Evolutionary conservation across 768 basidiomycete species (phyloP), one percentile per base, ranked within the genome.

Genomic region (Podaxis mareebaensis): DNA sequence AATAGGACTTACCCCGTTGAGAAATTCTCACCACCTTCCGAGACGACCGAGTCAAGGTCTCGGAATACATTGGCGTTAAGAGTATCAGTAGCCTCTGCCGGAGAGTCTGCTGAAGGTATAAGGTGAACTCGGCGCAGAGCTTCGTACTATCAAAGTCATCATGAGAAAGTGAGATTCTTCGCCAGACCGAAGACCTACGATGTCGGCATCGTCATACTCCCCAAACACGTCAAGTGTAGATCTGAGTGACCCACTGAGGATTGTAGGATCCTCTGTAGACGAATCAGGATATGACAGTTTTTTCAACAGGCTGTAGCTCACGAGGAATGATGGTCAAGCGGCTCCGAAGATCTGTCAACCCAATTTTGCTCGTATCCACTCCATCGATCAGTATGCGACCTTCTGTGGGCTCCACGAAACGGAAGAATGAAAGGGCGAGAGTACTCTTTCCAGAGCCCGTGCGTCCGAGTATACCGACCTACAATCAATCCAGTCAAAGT

Each of bases 1-100:
- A n/a, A 22, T 7, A 36, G 6, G 2, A 71, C 81, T 52, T 62
- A 90, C 89, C 91, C 91, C 6, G 91, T 90, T 0, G 91, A 93
- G 72, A 95, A 95, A 76, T 95, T 96, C 20, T 96, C 94, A 17
- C 92, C 92, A 1, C 90, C 91, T 76, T 95, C 93, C 1, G 89
- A 88, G 2, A 93, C 90, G 7, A 81, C 67, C 0, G 87, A 89
- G 65, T 93, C 90, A 5, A 93, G 77, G 68, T 88, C 85, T 20
- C 88, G 84, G 83, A 92, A 92, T 3, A 91, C 84, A 64, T 94
- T 94, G 33, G 71, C 79, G 65, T 94, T 94, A 61, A 91, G 75
- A 15, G 74, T 78, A 7, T 81, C 78, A 7, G 73, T 72, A 12
- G 74, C 79, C 65, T 83, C 83, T 33, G 75, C 82, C 0, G 78